Evolutionary conservation across 768 basidiomycete species (phyloP).

Genomic region (Tremella fuciformis): DNA sequence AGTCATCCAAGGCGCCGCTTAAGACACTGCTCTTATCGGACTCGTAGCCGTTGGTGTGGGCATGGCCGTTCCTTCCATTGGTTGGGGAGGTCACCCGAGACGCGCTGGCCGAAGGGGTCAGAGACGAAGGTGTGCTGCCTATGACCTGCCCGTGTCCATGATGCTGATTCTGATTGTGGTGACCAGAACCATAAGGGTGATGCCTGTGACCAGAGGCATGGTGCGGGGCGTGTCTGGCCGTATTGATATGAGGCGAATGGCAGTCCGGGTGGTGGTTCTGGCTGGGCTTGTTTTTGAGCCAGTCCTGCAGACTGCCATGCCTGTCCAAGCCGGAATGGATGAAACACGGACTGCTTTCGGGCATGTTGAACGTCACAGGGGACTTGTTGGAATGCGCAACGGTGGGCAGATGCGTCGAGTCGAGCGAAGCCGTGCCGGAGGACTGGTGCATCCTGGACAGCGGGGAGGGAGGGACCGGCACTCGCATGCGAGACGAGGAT

Average conservation of each 20-base stretch:
- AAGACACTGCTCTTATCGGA: slow-evolving; percentile 34
- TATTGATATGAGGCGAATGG: neutral
- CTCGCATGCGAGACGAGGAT: slow-evolving; percentile 18
- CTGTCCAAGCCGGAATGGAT: slow-evolving; percentile 89
- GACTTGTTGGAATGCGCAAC: neutral
- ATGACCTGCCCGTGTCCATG: slow-evolving; percentile 6
- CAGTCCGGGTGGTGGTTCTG: slow-evolving; percentile 7
- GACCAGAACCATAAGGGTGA: slow-evolving; percentile 14
- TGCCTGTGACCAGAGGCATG: slow-evolving; percentile 11
- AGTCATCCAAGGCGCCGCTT: slow-evolving; percentile 30
- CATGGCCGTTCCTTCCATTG: slow-evolving; percentile 8
- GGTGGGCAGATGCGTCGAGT: slow-evolving; percentile 6
- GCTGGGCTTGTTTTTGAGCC: slow-evolving; percentile 58
- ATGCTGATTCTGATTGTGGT: neutral
- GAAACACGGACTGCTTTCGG: slow-evolving; percentile 71
- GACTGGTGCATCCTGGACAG: slow-evolving; percentile 29
- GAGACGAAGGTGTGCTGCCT: slow-evolving; percentile 13
- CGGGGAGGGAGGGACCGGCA: slow-evolving; percentile 40
- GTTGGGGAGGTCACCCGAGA: slow-evolving; percentile 23
- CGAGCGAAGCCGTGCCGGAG: neutral
- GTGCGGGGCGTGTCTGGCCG: neutral
- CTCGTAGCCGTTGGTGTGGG: slow-evolving; percentile 24
- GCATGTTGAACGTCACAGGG: neutral
- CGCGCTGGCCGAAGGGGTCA: slow-evolving; percentile 19
- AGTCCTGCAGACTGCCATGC: slow-evolving; percentile 71